phyloP scores from a whole-genome alignment of 805 yeast species.

The Metschnikowia cubensis region DNA sequence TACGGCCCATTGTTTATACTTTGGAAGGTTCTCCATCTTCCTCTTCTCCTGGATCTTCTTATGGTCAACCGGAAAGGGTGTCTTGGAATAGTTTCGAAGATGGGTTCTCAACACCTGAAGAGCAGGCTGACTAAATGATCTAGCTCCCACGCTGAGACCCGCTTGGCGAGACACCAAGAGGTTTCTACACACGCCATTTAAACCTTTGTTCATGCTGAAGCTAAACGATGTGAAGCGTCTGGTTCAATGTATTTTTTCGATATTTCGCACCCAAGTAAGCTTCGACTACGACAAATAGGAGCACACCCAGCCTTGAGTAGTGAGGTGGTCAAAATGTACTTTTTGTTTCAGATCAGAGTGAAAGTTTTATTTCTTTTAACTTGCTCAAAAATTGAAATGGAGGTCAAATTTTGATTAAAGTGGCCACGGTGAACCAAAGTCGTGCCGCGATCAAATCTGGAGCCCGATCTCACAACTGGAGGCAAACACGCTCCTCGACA shows the following conservation, averaged over 20 bases:
- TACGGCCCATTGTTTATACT: conserved; percentile 38
- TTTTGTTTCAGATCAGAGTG: background rate
- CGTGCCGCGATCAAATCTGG: conserved; percentile 2
- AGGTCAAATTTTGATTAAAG: background rate
- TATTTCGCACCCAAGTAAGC: conserved; percentile 3
- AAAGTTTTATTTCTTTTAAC: background rate
- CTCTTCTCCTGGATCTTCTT: conserved; percentile 26
- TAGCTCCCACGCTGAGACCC: background rate
- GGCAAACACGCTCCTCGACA: conserved; percentile 2
- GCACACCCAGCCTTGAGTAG: background rate
- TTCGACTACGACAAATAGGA: background rate
- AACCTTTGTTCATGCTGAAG: background rate
- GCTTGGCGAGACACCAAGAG: background rate
- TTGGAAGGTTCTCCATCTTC: conserved; percentile 29
- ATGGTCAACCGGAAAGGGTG: conserved; percentile 36
- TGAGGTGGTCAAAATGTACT: background rate
- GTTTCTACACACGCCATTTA: background rate
- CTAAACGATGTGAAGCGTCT: background rate
- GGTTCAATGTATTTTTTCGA: background rate
- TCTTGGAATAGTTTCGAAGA: conserved; percentile 16
- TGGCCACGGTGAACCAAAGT: background rate
- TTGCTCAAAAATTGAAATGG: background rate
- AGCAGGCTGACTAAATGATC: too few relatives aligned
- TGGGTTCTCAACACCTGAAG: background rate
- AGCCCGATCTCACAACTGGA: conserved; percentile 1